Evolutionary conservation across 2,329 filamentous ascomycete species (phyloP).

Genomic region (Apiospora hydei): DNA sequence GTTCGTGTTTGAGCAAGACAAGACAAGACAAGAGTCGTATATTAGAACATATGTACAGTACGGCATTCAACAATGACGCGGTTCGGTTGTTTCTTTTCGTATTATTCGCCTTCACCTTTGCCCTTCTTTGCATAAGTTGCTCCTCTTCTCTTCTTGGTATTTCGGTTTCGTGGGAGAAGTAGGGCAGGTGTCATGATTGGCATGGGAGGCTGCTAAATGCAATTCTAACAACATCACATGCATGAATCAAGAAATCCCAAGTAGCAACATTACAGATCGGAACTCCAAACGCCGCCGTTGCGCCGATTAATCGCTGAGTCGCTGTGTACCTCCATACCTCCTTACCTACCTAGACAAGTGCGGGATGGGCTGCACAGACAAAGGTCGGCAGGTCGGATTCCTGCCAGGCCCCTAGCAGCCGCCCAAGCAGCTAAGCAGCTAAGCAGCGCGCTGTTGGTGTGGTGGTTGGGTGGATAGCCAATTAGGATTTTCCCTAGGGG

Average conservation of each 20-base stretch:
- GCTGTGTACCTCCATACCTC: background rate
- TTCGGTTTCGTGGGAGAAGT: background rate
- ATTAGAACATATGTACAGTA: slow-evolving; percentile 3
- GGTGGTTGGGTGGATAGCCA: background rate
- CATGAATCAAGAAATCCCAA: background rate
- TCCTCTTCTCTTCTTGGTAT: background rate
- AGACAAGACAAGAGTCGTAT: background rate
- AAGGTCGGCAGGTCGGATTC: background rate
- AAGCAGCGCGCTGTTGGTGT: background rate
- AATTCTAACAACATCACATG: background rate
- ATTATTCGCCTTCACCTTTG: background rate
- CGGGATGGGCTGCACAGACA: background rate
- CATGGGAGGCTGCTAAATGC: background rate
- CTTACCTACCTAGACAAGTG: too few relatives aligned
- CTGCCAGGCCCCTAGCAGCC: background rate
- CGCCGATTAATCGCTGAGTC: slow-evolving; percentile 2
- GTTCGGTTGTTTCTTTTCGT: background rate
- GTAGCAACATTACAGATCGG: background rate
- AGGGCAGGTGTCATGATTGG: background rate
- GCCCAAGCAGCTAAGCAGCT: background rate
- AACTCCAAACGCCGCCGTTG: background rate
- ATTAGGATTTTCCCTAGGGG: slow-evolving; percentile 3
- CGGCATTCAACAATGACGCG: background rate
- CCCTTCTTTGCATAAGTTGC: background rate
- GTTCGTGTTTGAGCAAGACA: background rate